Evolutionary conservation across 2,329 filamentous ascomycete genomes (phyloP).

Genomic region (Cercospora nicotianae): DNA sequence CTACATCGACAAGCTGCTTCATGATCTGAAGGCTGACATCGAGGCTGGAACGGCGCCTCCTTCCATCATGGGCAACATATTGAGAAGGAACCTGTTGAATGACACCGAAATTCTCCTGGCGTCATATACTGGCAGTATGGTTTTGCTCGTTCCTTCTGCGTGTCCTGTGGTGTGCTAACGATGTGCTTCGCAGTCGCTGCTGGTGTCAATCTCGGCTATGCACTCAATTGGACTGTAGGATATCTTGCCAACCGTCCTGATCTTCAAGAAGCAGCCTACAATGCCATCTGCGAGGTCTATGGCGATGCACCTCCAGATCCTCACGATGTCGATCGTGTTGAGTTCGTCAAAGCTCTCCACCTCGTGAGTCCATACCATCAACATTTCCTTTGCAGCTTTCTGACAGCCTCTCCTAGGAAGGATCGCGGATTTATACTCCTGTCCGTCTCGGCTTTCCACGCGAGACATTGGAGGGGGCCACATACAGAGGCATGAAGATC

Average conservation of each 20-base stretch:
- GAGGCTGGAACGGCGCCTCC: background rate
- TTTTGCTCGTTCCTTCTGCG: no score
- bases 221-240: background rate
- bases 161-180: background rate
- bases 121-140: background rate
- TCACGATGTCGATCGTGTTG: background rate
- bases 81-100: background rate
- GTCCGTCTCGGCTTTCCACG: background rate
- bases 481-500: background rate
- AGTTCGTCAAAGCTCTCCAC: background rate
- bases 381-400: background rate
- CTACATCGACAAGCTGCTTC: background rate
- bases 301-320: background rate
- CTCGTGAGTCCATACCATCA: background rate
- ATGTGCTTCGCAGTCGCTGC: background rate
- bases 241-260: background rate
- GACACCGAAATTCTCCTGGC: background rate
- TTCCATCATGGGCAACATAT: background rate
- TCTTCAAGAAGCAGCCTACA: background rate
- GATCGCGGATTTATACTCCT: background rate
- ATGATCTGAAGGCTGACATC: background rate
- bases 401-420: background rate
- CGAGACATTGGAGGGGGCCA: background rate
- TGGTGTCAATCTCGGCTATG: background rate
- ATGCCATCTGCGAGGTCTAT: background rate